Evolutionary conservation across 805 yeast species (phyloP).

Genomic region (Teunomyces panamensis): DNA sequence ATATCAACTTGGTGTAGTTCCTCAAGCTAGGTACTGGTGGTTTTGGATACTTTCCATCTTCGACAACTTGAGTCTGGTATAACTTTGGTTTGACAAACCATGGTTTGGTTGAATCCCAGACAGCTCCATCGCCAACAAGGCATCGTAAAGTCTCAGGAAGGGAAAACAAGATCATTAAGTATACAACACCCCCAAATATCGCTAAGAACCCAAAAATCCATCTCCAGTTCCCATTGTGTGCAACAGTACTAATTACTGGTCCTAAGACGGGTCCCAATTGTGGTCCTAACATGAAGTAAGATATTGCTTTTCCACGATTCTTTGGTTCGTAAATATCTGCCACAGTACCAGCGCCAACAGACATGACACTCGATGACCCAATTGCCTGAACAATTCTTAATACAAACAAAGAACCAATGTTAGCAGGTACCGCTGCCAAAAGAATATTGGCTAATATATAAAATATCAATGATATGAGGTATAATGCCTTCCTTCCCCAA

Average conservation of each 20-base stretch:
- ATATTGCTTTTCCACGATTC: slow-evolving; percentile 28
- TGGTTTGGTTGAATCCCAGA: slow-evolving; percentile 9
- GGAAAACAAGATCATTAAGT: slow-evolving; percentile 21
- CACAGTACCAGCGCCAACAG: slow-evolving; percentile 37
- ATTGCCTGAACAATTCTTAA: slow-evolving; percentile 35
- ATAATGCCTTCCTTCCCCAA: slow-evolving; percentile 43
- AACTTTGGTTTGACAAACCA: slow-evolving; percentile 28
- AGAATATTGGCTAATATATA: slow-evolving; percentile 27
- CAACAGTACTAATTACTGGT: slow-evolving; percentile 28
- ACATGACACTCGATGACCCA: slow-evolving; percentile 36
- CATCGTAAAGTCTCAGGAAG: slow-evolving; percentile 41
- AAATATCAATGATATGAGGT: slow-evolving; percentile 23
- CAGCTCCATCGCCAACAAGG: slow-evolving; percentile 36
- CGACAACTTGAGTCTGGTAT: slow-evolving; percentile 20
- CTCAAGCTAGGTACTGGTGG: slow-evolving; percentile 46
- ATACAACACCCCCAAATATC: slow-evolving; percentile 23
- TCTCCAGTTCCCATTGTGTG: slow-evolving; percentile 28
- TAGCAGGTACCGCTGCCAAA: slow-evolving; percentile 28
- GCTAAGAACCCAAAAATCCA: slow-evolving; percentile 34
- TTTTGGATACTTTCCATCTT: slow-evolving; percentile 31
- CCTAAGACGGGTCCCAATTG: slow-evolving; percentile 40
- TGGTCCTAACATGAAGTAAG: slow-evolving; percentile 38
- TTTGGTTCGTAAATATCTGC: slow-evolving; percentile 32
- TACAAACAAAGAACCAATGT: slow-evolving; percentile 27
- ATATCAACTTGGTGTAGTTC: slow-evolving; percentile 34